Base-by-base conservation (phyloP, 768 basidiomycete genomes). In the Cyclocybe aegerita region DNA sequence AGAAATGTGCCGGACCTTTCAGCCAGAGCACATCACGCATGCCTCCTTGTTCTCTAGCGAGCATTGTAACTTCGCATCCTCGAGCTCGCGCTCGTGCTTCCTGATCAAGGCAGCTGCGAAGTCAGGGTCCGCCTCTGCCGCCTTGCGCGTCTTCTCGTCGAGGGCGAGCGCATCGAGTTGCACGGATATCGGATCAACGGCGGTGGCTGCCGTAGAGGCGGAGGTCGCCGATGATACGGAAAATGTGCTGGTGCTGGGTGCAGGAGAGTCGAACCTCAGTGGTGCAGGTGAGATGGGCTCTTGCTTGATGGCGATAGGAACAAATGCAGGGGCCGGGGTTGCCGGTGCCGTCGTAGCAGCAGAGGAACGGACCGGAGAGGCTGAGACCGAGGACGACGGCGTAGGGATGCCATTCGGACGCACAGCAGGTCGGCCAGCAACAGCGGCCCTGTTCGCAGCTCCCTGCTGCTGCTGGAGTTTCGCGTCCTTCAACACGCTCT, bases 1-100 rank as follows among this genome's bases (percentile, higher is more conserved):
- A 45, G 34, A 39, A 11, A 38, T 16, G 5, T 9, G 10, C 16
- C 14, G 4, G 15, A 10, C 30, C 14, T 12, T 42, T 81, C 67
- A 91, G 48, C 86, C 88, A 53, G 90, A 92, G 72, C 91, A 93
- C 91, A 94, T 94, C 65, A 93, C 60, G 64, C 93, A 96, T 1
- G 89, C 91, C 48, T 96, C 93, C 76, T 94, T 94, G 71, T 96
- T 96, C 68, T 95, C 93, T 43, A 96, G 59, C 55, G 90, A 91
- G 63, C 94, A 96, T 65, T 80, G 69, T 50, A 94, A 67, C 70
- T 87, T 86, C 4, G 85, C 94, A 52, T 90, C 86, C 66, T 90
- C 94, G 3, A 83, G 70, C 70, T 93, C 86, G 12, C 87, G 80
- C 44, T 86, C 82, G 56, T 79, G 78, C 61, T 85, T 83, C 43